Percentiles rank a stretch among this genome's conserved stretches.
Evolutionary conservation across 1,139 yeast species (phyloP).

Genomic region (Debaryomyces sp.): DNA sequence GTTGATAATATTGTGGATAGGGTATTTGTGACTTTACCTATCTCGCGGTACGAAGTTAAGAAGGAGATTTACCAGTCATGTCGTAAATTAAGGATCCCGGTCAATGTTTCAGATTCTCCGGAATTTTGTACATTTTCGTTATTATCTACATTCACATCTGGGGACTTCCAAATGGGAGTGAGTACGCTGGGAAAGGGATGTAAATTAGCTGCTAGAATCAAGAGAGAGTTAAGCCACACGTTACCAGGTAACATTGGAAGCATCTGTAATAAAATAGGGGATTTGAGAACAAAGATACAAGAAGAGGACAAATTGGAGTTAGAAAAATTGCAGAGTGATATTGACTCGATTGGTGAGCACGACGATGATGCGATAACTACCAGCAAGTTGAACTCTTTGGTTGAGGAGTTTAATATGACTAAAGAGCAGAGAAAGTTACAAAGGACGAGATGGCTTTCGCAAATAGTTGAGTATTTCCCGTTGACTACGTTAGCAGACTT

Average conservation of each 20-base stretch:
- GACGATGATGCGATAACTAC: slow-evolving; percentile 74
- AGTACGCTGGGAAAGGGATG: slow-evolving; percentile 92
- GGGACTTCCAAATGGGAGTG: slow-evolving; percentile 80
- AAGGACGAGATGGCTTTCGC: slow-evolving; percentile 84
- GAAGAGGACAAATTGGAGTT: slow-evolving; percentile 49
- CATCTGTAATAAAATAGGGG: slow-evolving; percentile 71
- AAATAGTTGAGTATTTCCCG: slow-evolving; percentile 91
- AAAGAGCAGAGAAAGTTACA: slow-evolving; percentile 55
- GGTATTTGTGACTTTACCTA: slow-evolving; percentile 63
- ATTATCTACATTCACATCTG: slow-evolving; percentile 69
- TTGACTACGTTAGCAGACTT: slow-evolving; percentile 60
- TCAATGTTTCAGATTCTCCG: slow-evolving; percentile 77
- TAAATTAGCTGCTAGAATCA: slow-evolving; percentile 77
- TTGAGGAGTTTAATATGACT: slow-evolving; percentile 60
- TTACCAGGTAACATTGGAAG: slow-evolving; percentile 73
- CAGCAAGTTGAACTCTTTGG: slow-evolving; percentile 59
- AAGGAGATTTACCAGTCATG: slow-evolving; percentile 52
- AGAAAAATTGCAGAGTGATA: slow-evolving; percentile 15
- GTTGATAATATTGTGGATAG: slow-evolving; percentile 70
- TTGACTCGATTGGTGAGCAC: slow-evolving; percentile 51
- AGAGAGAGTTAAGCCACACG: slow-evolving; percentile 66
- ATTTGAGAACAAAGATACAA: slow-evolving; percentile 58
- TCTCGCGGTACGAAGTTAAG: slow-evolving; percentile 28
- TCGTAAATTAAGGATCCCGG: slow-evolving; percentile 67
- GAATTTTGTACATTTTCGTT: slow-evolving; percentile 75